phyloP scores from a whole-genome alignment of 257 asterid species.

The Prunella vulgaris region DNA sequence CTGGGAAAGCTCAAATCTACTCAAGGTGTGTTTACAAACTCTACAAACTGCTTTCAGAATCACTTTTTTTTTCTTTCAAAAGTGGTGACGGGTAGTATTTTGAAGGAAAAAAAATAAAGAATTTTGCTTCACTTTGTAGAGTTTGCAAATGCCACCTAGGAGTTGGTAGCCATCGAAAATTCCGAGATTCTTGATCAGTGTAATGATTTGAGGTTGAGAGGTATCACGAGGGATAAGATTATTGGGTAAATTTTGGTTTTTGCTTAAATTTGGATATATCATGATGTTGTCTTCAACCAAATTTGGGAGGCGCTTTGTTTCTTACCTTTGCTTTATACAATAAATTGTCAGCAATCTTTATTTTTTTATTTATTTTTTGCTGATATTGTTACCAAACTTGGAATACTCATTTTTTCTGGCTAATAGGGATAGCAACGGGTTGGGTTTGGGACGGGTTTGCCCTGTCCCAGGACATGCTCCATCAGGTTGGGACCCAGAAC shows the following conservation, averaged over 20 bases:
- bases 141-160: background rate
- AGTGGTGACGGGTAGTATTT: background rate
- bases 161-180: conserved; percentile 3
- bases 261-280: background rate
- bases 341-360: too few relatives aligned
- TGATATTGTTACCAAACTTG: too few relatives aligned
- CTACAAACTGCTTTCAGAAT: background rate
- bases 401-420: too few relatives aligned
- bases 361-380: too few relatives aligned
- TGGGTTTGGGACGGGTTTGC: too few relatives aligned
- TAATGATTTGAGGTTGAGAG: background rate
- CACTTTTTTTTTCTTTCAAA: background rate
- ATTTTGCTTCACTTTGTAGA: background rate
- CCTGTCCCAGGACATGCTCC: too few relatives aligned
- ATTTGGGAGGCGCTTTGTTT: background rate
- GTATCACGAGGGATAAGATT: too few relatives aligned
- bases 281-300: background rate
- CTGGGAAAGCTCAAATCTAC: background rate
- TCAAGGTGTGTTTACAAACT: background rate
- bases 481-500: too few relatives aligned
- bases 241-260: background rate
- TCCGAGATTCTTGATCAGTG: background rate
- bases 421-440: too few relatives aligned
- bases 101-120: too few relatives aligned
- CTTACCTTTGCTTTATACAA: too few relatives aligned